phyloP scores from a whole-genome alignment of 805 yeast genomes.

The Kodamaea neixiangensis region DNA sequence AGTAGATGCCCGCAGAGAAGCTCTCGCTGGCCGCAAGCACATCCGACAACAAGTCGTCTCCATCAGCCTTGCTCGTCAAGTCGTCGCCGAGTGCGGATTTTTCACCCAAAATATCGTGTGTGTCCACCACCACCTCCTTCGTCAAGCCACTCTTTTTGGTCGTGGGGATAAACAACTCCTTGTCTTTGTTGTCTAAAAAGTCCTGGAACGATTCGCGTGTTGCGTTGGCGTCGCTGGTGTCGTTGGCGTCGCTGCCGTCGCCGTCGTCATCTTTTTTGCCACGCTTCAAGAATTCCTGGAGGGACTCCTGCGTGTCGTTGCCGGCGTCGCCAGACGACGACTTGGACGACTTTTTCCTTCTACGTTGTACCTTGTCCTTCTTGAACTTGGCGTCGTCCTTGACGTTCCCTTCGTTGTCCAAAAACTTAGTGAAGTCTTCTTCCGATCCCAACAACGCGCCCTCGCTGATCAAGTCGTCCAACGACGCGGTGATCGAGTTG shows the following conservation, averaged over 20 bases:
- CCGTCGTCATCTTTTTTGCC: conserved; percentile 1
- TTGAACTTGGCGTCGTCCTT: conserved; percentile 41
- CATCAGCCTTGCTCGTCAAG: not conserved
- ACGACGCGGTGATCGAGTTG: conserved; percentile 50
- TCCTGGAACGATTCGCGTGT: conserved; percentile 8
- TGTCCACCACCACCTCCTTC: not conserved
- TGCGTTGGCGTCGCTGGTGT: conserved; percentile 2
- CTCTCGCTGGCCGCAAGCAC: not conserved
- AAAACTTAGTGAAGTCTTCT: conserved; percentile 51
- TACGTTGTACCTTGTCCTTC: conserved; percentile 5
- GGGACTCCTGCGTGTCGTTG: conserved; percentile 6
- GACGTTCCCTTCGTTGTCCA: conserved; percentile 56
- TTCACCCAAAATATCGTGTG: conserved; percentile 2
- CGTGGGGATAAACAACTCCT: conserved; percentile 1
- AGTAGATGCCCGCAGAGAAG: conserved; percentile 22
- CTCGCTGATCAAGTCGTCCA: conserved; percentile 51
- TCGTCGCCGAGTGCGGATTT: not conserved
- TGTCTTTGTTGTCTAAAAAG: conserved; percentile 4
- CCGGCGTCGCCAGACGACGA: conserved; percentile 20
- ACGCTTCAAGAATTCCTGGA: conserved; percentile 9
- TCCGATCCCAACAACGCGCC: conserved; percentile 51
- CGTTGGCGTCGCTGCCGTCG: conserved; percentile 1
- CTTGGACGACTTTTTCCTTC: not conserved
- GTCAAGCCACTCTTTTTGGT: conserved; percentile 3
- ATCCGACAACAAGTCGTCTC: not conserved